Evolutionary conservation across 805 yeast species (phyloP).

Genomic region (Diddensiella santjacobensis): DNA sequence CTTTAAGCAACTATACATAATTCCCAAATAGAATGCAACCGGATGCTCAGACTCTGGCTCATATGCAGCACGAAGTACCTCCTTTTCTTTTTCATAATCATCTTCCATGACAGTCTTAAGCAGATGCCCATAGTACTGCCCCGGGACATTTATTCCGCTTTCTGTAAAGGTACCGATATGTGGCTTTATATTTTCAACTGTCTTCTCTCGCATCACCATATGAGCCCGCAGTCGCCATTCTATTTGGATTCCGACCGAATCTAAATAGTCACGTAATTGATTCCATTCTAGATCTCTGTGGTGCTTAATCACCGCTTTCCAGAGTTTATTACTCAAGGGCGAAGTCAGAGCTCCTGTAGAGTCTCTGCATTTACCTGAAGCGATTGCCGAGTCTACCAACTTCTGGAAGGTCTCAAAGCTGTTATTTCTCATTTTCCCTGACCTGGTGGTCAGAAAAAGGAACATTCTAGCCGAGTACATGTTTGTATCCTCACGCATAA

Average conservation of each 20-base stretch:
- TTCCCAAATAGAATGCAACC: conserved; percentile 3
- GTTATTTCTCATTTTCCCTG: neutral
- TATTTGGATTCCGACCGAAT: neutral
- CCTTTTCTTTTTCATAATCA: neutral
- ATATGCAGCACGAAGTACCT: neutral
- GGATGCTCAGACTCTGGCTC: neutral
- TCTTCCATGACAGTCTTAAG: neutral
- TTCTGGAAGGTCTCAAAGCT: neutral
- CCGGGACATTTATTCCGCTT: neutral
- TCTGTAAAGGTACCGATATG: neutral
- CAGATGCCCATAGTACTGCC: neutral
- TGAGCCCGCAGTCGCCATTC: neutral
- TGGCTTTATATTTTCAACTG: neutral
- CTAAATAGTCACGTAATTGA: neutral
- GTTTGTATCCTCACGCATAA: neutral
- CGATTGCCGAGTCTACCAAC: neutral
- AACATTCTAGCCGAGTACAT: neutral
- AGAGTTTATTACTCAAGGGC: neutral
- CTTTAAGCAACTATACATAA: conserved; percentile 1
- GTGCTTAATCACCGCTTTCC: neutral
- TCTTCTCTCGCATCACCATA: neutral
- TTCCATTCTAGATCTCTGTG: neutral
- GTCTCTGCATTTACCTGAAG: neutral
- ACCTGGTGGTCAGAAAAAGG: neutral
- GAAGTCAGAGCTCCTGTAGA: no score